These are phyloP conservation scores for Aureobasidium pullulans DNA, from an alignment of 2,329 filamentous ascomycete species.

Conservation along the genomic window DNA sequence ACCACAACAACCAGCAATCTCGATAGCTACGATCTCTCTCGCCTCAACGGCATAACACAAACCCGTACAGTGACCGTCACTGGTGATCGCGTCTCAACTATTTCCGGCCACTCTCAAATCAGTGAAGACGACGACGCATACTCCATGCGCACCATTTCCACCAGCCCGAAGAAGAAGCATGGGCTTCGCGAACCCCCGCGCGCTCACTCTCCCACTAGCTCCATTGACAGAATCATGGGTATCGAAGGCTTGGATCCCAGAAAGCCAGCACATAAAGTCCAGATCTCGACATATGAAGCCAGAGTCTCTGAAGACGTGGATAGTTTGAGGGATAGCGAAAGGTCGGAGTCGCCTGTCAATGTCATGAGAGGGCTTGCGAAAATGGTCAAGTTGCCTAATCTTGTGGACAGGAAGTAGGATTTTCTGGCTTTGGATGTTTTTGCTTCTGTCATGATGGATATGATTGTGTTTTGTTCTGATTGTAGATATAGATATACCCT, in stretches of 20 bases:
- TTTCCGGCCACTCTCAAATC: background rate
- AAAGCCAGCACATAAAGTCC: background rate
- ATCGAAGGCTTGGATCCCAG: background rate
- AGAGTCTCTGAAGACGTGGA: background rate
- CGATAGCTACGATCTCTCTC: slow-evolving; percentile 8
- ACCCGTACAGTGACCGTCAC: slow-evolving; percentile 22
- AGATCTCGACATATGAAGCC: slow-evolving; percentile 3
- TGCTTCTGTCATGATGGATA: background rate
- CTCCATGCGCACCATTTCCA: background rate
- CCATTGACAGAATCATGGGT: slow-evolving; percentile 2
- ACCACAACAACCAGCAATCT: background rate
- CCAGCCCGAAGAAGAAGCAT: background rate
- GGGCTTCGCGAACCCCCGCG: background rate
- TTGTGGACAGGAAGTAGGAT: background rate
- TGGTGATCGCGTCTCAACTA: background rate
- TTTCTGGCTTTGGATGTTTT: background rate
- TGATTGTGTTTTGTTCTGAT: background rate
- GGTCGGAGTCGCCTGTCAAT: background rate
- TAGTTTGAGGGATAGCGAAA: background rate
- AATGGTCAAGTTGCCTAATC: background rate
- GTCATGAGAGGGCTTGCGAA: slow-evolving; percentile 2
- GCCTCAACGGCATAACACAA: slow-evolving; percentile 22
- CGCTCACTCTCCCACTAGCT: background rate
- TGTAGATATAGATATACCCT: slow-evolving; percentile 1
- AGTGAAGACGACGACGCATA: slow-evolving; percentile 1